Evolutionary conservation across 257 asterid species (phyloP), one percentile per base, ranked within the genome.

Genomic region (Capsicum baccatum): DNA sequence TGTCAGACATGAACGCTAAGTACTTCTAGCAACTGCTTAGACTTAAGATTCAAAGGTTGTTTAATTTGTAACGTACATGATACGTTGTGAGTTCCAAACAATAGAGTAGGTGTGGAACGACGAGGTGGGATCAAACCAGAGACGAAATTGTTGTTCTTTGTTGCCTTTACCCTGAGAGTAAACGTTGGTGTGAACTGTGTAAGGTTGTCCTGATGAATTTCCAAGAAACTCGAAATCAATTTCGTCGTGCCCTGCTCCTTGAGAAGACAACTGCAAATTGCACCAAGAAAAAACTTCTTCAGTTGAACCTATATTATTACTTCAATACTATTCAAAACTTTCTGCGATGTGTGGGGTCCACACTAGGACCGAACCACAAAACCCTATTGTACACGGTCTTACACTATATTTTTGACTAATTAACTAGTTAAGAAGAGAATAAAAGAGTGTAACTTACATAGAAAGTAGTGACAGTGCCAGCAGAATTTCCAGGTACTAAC

Each of bases 181-280:
- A 9, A 90, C 89, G 74, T 90, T 90, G 37, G 91, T 87, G 71
- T 88, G 92, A 1, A 90, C 60, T 0, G 92, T 90, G 69, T 88
- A 90, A 3, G 92, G 92, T 37, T 88, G 83, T 11, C 90, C 87
- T 0, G 89, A 79, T 0, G 84, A 56, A 47, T 88, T 90, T 3
- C 92, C 92, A 33, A 88, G 71, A 78, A 88, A 90, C 54, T 90
- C 92, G 5, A 88, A 88, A 81, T 90, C 90, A 70, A 90, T 90
- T 33, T 90, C 92, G 17, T 90, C 88, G 19, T 90, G 92, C 7
- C 83, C 87, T 1, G 85, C 55, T 42, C 91, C 89, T 73, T 82
- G 84, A n/a, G 91, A 90, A 3, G 92, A 85, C 80, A 88, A 63
- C 91, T 90, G 91, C 73, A 83, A 0, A 8, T 8, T n/a, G 7